These are phyloP conservation scores for Dactylellina parvicollis DNA, from an alignment of 2,329 filamentous ascomycete species.

Conservation along the genomic window DNA sequence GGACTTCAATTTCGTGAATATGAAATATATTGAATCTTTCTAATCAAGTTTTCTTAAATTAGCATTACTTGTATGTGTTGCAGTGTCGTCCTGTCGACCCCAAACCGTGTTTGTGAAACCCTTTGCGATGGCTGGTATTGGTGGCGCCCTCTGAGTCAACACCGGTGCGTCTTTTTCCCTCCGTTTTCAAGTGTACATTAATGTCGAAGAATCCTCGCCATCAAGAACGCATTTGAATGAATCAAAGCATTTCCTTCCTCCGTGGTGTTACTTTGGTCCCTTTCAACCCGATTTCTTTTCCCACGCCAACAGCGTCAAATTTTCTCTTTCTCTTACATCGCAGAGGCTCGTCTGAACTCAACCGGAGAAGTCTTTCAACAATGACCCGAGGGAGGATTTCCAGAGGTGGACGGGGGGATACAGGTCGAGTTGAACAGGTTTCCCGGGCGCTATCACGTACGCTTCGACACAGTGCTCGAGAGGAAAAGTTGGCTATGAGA, in stretches of 20 bases:
- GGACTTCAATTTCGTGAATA: too few relatives aligned
- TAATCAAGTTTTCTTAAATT: background rate
- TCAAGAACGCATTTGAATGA: background rate
- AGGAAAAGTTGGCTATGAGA: constrained; percentile 70
- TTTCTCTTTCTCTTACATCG: background rate
- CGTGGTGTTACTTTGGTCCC: too few relatives aligned
- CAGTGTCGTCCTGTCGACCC: background rate
- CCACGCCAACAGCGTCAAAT: background rate
- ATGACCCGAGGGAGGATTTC: constrained; percentile 17
- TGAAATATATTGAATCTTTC: background rate
- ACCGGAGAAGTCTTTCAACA: background rate
- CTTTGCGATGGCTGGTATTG: background rate
- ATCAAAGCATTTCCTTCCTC: too few relatives aligned
- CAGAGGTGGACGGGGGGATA: constrained; percentile 21
- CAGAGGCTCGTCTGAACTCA: background rate
- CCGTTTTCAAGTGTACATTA: background rate
- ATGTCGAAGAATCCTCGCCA: too few relatives aligned
- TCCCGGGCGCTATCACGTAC: constrained; percentile 67
- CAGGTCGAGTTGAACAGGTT: constrained; percentile 57
- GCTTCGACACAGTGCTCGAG: constrained; percentile 71
- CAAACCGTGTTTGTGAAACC: background rate
- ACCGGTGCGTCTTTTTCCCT: background rate
- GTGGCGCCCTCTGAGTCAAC: too few relatives aligned
- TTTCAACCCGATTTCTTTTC: too few relatives aligned
- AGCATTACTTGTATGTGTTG: constrained; percentile 2